These are phyloP conservation scores for Saturnispora dispora DNA, from an alignment of 805 yeast species.

Conservation along the genomic window DNA sequence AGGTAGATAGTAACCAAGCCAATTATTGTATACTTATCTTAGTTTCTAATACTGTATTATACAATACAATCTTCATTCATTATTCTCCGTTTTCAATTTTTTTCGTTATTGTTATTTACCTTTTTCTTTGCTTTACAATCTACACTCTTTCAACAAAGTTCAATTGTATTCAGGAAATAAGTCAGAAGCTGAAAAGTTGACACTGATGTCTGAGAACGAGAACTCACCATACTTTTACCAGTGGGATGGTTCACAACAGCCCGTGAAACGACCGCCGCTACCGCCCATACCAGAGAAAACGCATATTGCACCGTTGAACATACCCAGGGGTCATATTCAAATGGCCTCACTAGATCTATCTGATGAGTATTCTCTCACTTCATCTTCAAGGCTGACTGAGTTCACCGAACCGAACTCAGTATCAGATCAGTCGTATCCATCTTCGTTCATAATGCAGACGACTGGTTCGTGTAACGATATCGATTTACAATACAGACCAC, in stretches of 20 bases:
- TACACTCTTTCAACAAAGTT: not conserved
- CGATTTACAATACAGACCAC: not conserved
- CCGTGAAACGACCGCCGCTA: not conserved
- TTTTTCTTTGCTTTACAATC: not conserved
- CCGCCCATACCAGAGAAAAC: slow-evolving; percentile 1
- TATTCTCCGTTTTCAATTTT: not conserved
- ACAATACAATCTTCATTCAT: not conserved
- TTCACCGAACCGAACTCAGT: not conserved
- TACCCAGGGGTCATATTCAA: not conserved
- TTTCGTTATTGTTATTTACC: not conserved
- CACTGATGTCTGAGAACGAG: not conserved
- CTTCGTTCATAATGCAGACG: not conserved
- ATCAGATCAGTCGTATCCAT: not conserved
- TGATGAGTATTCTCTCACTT: slow-evolving; percentile 2
- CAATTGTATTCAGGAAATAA: not conserved
- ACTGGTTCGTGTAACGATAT: not conserved
- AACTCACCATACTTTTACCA: slow-evolving; percentile 7
- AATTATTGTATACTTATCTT: too few species aligned
- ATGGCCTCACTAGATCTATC: slow-evolving; percentile 4
- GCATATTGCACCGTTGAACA: not conserved
- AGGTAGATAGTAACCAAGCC: too few species aligned
- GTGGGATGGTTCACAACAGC: slow-evolving; percentile 1
- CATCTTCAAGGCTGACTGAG: not conserved
- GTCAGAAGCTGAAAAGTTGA: not conserved
- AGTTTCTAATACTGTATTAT: too few species aligned